These are phyloP conservation scores for Paramecium tetraurelia DNA, from an alignment of 73 alveolate genomes.

Conservation along the genomic window DNA sequence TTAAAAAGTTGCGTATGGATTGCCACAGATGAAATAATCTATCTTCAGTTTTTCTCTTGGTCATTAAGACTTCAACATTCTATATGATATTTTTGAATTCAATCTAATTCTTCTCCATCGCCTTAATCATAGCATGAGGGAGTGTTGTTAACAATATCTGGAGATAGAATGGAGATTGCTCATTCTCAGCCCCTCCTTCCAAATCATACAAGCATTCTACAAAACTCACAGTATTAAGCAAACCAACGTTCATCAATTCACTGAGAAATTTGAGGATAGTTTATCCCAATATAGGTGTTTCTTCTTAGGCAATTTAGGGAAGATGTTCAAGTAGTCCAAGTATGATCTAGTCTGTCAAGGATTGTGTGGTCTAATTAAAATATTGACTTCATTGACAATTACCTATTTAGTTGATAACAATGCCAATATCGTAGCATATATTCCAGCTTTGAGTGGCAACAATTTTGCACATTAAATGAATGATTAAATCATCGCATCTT, in stretches of 20 bases:
- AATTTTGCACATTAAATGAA: constrained; percentile 1
- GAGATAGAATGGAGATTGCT: constrained; percentile 15
- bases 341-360: constrained; percentile 16
- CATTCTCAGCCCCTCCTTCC: constrained; percentile 34
- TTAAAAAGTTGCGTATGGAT: not conserved
- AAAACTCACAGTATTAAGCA: constrained; percentile 5
- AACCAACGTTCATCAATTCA: constrained; percentile 30
- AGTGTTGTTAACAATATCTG: not conserved
- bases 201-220: constrained; percentile 42
- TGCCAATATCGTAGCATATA: constrained; percentile 26
- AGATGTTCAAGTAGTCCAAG: not conserved
- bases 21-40: not conserved
- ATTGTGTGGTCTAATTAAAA: not conserved
- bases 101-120: constrained; percentile 23
- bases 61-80: constrained; percentile 30
- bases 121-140: constrained; percentile 44
- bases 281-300: constrained; percentile 37
- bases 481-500: constrained; percentile 13
- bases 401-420: not conserved
- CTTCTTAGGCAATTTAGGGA: not conserved
- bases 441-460: constrained; percentile 34
- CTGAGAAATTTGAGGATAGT: not conserved
- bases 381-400: not conserved
- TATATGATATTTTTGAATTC: constrained; percentile 31
- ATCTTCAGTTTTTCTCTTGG: not conserved